Evolutionary conservation across 2,329 filamentous ascomycete species (phyloP), one percentile per base, ranked within the genome.

Genomic region (Pyrenochaeta sp.): DNA sequence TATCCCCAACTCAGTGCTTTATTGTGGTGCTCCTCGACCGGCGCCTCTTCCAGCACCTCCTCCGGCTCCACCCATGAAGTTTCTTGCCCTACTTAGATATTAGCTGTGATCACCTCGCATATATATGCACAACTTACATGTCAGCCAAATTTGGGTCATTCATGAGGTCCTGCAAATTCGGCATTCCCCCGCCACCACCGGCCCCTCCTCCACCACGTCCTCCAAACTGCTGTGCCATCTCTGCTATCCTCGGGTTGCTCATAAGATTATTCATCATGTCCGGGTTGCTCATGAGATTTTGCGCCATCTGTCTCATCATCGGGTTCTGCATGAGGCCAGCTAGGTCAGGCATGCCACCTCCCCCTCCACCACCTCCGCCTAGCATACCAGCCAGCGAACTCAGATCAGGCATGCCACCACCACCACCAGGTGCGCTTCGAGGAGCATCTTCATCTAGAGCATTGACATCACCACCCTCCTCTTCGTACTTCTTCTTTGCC

Each of bases 271-370:
- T 86, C 88, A 98, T 90, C 83, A 93, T 88, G 9, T 96, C 91
- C 0, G 95, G 95, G 81, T 99, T 97, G 81, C 88, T 92, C 95
- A 98, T 98, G 54, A 99, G 80, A 79, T 92, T 97, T 83, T 97
- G 92, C 4, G 95, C 95, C 93, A 98, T 97, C 81, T 86, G 91
- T 50, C 93, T 88, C 81, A 99, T 96, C 95, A 98, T 98, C 54
- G 95, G 95, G 83, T 98, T 99, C 83, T 84, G 65, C 68, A 72
- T 74, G 37, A 75, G 62, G n/a, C 68, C 62, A 19, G 87, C 81
- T 25, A 99, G 83, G 77, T 98, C 94, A 8, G 93, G 92, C 91
- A 97, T 95, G 57, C 91, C 92, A 5, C 86, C 89, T 5, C 86
- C 89, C 4, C 84, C 88, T 25, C 84, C 87, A 28, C 61, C 67